These are phyloP conservation scores for Mucor racemosus DNA, from an alignment of 371 early-diverging fungal species.

Conservation along the genomic window DNA sequence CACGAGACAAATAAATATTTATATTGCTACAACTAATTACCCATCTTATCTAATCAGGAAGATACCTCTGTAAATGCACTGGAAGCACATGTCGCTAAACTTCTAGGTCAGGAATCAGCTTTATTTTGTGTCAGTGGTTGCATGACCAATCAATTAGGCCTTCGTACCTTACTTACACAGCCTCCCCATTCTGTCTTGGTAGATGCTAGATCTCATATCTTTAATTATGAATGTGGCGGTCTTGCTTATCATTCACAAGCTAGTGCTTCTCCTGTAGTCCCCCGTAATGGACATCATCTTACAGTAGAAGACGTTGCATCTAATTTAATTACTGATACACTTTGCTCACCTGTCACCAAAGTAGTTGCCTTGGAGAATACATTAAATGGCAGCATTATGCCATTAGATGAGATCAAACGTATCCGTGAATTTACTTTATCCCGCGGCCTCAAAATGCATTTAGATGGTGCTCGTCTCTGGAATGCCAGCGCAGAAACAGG, in stretches of 20 bases:
- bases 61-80: conserved; percentile 73
- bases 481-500: conserved; percentile 80
- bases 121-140: conserved; percentile 83
- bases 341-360: conserved; percentile 34
- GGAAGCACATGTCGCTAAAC: conserved; percentile 65
- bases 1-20: not conserved
- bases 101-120: conserved; percentile 79
- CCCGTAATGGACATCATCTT: conserved; percentile 61
- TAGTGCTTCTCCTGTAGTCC: conserved; percentile 65
- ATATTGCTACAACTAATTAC: not conserved
- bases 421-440: conserved; percentile 62
- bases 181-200: conserved; percentile 84
- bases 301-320: conserved; percentile 65
- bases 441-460: conserved; percentile 66
- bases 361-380: conserved; percentile 91
- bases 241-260: conserved; percentile 83
- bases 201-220: conserved; percentile 82
- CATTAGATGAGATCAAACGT: conserved; percentile 68
- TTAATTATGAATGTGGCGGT: conserved; percentile 80
- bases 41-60: conserved; percentile 22
- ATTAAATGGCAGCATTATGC: conserved; percentile 79
- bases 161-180: conserved; percentile 72
- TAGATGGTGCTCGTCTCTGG: conserved; percentile 93
- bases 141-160: conserved; percentile 87
- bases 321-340: conserved; percentile 29